Conservation (phyloP, 257 asterid species). For the Verbena officinalis region DNA sequence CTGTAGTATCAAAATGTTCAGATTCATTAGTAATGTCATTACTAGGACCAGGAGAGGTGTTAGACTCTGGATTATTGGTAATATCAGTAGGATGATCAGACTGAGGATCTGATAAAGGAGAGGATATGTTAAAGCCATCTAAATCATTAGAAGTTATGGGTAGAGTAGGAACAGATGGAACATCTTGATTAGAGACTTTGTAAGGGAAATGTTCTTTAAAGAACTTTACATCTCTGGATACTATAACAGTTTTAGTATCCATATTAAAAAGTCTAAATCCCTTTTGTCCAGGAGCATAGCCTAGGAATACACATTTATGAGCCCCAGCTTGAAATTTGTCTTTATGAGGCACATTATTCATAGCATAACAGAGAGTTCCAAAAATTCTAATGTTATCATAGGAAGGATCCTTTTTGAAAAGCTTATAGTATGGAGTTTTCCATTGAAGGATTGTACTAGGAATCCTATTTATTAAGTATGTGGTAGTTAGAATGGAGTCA, state of each 20-base stretch:
- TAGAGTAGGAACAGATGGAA: not conserved
- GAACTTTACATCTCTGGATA: not conserved
- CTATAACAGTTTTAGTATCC: not conserved
- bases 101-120: too few species aligned
- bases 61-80: too few species aligned
- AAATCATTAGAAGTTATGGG: too few species aligned
- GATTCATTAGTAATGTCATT: too few species aligned
- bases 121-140: too few species aligned
- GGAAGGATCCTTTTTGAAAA: not conserved
- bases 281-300: not conserved
- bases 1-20: too few species aligned
- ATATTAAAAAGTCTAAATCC: not conserved
- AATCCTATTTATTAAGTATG: not conserved
- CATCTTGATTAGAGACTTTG: too few species aligned
- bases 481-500: not conserved
- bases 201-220: not conserved
- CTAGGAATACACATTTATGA: not conserved
- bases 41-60: too few species aligned
- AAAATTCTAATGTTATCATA: not conserved
- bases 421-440: not conserved
- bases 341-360: not conserved
- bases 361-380: slow-evolving; percentile 2
- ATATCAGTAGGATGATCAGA: too few species aligned
- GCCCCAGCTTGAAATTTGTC: not conserved
- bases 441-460: too few species aligned